Evolutionary conservation across 2,329 filamentous ascomycete species (phyloP).

Genomic region (Pleomassaria siparia): DNA sequence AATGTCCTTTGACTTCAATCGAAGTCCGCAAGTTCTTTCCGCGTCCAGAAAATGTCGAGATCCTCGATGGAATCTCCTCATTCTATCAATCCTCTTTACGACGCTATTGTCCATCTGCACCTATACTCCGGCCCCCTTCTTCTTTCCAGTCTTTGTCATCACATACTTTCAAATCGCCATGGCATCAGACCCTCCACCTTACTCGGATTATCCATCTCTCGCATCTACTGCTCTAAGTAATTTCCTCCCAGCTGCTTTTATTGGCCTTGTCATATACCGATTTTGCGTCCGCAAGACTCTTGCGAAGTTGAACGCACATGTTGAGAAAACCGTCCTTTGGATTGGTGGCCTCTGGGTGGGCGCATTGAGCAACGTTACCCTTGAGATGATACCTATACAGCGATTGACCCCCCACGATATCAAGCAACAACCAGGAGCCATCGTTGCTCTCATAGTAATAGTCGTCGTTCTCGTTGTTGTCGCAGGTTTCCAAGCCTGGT

Average conservation of each 20-base stretch:
- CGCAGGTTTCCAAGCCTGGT: conserved; percentile 36
- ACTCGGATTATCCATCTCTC: conserved; percentile 30
- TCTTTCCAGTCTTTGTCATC: conserved; percentile 31
- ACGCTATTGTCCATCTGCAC: conserved; percentile 33
- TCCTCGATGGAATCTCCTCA: conserved; percentile 37
- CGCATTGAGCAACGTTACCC: conserved; percentile 34
- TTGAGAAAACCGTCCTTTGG: conserved; percentile 43
- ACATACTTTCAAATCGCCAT: conserved; percentile 40
- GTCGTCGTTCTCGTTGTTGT: conserved; percentile 29
- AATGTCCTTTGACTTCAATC: conserved; percentile 35
- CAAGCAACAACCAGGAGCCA: conserved; percentile 41
- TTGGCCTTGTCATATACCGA: conserved; percentile 31
- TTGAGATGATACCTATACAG: conserved; percentile 39
- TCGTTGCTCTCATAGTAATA: conserved; percentile 36
- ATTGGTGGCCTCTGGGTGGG: conserved; percentile 40
- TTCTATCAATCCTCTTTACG: conserved; percentile 36
- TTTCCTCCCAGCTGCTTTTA: conserved; percentile 39
- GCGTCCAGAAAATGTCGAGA: conserved; percentile 31
- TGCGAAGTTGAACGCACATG: conserved; percentile 28
- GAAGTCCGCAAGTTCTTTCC: conserved; percentile 12
- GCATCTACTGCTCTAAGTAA: conserved; percentile 34
- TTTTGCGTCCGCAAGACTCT: conserved; percentile 32
- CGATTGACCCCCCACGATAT: conserved; percentile 41
- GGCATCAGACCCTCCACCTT: conserved; percentile 39
- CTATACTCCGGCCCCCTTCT: conserved; percentile 32